A percentile compares a stretch with the other conserved stretches of the same genome.
Conservation (phyloP, 805 yeast genomes). For the Scheffersomyces coipomensis region DNA sequence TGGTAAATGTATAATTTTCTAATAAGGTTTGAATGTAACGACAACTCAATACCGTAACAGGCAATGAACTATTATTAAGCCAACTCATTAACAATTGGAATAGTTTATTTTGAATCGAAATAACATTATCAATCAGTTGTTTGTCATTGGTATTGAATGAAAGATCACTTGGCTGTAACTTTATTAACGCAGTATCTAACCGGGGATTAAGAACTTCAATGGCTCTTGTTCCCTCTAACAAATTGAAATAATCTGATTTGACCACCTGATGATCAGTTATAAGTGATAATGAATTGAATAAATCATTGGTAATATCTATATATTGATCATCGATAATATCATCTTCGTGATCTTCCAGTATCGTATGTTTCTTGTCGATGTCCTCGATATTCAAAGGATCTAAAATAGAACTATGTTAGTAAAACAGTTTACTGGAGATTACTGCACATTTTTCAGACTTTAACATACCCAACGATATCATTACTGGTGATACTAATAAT, state of each 20-base stretch:
- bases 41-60: conserved; percentile 78
- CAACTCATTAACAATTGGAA: conserved; percentile 61
- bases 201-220: conserved; percentile 70
- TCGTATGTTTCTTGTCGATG: not conserved
- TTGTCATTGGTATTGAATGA: conserved; percentile 44
- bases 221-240: conserved; percentile 86
- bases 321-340: conserved; percentile 13
- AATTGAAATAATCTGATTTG: conserved; percentile 57
- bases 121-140: conserved; percentile 38
- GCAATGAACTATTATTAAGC: conserved; percentile 71
- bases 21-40: conserved; percentile 66
- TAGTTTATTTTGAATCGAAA: conserved; percentile 54
- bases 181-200: conserved; percentile 76
- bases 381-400: conserved; percentile 6
- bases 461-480: conserved; percentile 5
- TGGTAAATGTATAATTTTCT: conserved; percentile 24
- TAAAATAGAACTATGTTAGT: not conserved
- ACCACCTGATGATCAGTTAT: conserved; percentile 56
- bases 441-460: not conserved
- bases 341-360: too few relatives aligned
- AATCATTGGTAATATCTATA: conserved; percentile 56
- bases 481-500: not conserved
- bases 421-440: not conserved
- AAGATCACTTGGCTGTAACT: conserved; percentile 42
- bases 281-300: conserved; percentile 37